phyloP scores from a whole-genome alignment of 1,284 basidiomycete species.

The Tilletia horrida region DNA sequence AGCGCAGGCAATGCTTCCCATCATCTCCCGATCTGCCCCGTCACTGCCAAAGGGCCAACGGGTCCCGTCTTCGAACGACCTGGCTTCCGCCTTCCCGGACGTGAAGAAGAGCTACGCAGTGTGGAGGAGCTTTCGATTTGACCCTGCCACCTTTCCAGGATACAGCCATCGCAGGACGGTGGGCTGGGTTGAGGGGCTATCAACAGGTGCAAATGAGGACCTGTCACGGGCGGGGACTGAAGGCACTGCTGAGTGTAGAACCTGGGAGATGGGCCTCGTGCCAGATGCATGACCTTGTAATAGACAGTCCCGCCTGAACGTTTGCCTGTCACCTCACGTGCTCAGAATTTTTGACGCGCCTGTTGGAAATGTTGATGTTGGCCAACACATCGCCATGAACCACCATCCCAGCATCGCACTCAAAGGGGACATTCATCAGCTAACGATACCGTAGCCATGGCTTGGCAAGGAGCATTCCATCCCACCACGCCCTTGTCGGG shows the following conservation, averaged over 20 bases:
- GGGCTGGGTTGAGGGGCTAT: conserved; percentile 61
- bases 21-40: conserved; percentile 53
- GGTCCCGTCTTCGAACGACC: conserved; percentile 44
- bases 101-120: conserved; percentile 69
- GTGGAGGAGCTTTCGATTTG: conserved; percentile 78
- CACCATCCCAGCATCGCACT: too few relatives aligned
- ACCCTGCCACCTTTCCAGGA: conserved; percentile 69
- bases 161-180: conserved; percentile 91
- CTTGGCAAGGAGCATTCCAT: neutral
- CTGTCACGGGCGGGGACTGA: conserved; percentile 31
- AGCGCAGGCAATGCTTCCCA: conserved; percentile 61
- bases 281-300: neutral
- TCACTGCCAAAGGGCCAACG: conserved; percentile 37
- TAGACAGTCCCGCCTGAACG: neutral
- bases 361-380: too few relatives aligned
- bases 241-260: conserved; percentile 45
- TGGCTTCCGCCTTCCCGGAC: conserved; percentile 51
- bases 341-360: neutral
- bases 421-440: too few relatives aligned
- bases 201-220: conserved; percentile 40
- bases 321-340: neutral
- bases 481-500: conserved; percentile 6
- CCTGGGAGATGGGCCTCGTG: conserved; percentile 46
- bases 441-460: too few relatives aligned
- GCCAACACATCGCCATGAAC: too few relatives aligned